Evolutionary conservation across 441 rosid genomes (phyloP).

Genomic region (Corymbia calophylla): DNA sequence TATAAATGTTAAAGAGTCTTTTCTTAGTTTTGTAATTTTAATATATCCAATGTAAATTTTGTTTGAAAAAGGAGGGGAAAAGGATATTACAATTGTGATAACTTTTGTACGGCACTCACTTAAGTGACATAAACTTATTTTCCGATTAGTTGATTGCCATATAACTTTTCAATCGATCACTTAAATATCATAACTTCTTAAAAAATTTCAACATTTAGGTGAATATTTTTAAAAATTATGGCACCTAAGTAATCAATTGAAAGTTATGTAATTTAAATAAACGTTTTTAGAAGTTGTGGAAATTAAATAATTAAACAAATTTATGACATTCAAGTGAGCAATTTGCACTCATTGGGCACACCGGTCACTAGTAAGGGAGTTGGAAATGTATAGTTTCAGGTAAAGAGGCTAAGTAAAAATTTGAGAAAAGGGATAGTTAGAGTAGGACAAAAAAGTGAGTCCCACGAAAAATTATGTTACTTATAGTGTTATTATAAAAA

Average conservation of each 20-base stretch:
- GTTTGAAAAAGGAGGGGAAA: neutral
- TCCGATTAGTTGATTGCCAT: accelerated
- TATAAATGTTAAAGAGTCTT: neutral
- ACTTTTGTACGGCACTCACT: accelerated
- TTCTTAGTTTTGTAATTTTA: neutral
- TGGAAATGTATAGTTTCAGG: neutral
- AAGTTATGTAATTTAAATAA: accelerated
- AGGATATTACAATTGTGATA: accelerated
- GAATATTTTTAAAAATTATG: neutral
- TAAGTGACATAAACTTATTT: neutral
- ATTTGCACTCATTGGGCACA: accelerated
- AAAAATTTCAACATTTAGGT: neutral
- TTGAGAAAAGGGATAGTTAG: neutral
- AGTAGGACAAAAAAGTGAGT: neutral
- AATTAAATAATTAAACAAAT: neutral
- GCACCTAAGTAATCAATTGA: neutral
- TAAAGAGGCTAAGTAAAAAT: neutral
- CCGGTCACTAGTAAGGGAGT: neutral
- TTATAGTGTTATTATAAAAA: neutral
- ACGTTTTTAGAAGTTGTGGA: neutral
- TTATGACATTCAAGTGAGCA: neutral
- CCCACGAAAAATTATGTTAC: accelerated
- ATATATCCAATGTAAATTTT: neutral
- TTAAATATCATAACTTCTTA: neutral
- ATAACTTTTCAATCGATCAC: accelerated